These are phyloP conservation scores for Geranium rotundifolium DNA, from an alignment of 345 rosid genomes.

Conservation along the genomic window DNA sequence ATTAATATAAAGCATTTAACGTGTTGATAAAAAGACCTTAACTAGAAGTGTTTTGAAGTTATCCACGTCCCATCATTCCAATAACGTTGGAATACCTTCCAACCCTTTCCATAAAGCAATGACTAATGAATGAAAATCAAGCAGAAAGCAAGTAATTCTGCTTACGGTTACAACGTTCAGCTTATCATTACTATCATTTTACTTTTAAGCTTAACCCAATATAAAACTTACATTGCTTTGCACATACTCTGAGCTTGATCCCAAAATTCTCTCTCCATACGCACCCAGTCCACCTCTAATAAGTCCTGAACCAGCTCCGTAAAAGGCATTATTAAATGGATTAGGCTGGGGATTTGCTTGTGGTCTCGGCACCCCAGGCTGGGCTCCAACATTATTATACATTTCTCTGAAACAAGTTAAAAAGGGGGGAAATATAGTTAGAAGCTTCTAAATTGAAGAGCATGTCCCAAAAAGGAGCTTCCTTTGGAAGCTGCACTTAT, in stretches of 20 bases:
- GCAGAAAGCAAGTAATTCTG: not conserved
- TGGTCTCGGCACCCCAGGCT: constrained; percentile 64
- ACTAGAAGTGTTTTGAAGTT: too few relatives aligned
- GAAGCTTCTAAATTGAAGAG: not conserved
- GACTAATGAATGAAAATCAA: too few relatives aligned
- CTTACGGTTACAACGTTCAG: constrained; percentile 4
- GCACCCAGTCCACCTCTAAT: constrained; percentile 87
- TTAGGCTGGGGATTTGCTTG: constrained; percentile 54
- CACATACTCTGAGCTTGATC: constrained; percentile 93
- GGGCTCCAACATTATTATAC: constrained; percentile 64
- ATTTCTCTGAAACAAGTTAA: constrained; percentile 31
- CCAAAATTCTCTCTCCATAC: constrained; percentile 79
- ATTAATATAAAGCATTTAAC: too few relatives aligned
- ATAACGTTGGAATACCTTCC: not conserved
- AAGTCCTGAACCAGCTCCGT: constrained; percentile 91
- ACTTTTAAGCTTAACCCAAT: constrained; percentile 6
- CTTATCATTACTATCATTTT: constrained; percentile 1
- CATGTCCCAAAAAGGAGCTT: not conserved
- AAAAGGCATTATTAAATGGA: constrained; percentile 85
- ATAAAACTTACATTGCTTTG: constrained; percentile 84
- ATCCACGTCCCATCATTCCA: too few relatives aligned
- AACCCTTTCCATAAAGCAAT: not conserved
- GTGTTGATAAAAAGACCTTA: too few relatives aligned
- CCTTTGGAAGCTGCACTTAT: not conserved
- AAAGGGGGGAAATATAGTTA: not conserved